Conservation (phyloP, 345 rosid genomes). For the Salix suchowensis region DNA sequence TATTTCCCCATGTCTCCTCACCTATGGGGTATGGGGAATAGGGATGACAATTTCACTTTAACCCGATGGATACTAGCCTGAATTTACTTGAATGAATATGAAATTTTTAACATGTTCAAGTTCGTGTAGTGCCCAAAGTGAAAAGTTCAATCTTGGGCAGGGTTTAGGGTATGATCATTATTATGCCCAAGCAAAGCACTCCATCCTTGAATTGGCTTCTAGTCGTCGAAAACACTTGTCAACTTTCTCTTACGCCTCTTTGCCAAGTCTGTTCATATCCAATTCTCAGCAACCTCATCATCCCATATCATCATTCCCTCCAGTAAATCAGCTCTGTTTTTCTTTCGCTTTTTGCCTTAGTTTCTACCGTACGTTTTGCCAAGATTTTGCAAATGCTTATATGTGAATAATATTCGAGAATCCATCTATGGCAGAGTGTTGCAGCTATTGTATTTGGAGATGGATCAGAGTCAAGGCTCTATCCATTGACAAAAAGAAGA, state of each 20-base stretch:
- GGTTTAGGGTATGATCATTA: too few species aligned
- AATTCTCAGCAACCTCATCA: constrained; percentile 27
- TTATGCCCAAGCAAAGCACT: too few species aligned
- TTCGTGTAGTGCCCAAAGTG: too few species aligned
- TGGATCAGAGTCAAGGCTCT: constrained; percentile 56
- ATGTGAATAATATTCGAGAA: not conserved
- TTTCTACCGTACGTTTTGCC: not conserved
- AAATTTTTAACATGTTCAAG: too few species aligned
- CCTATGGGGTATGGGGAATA: not conserved
- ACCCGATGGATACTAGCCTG: too few species aligned
- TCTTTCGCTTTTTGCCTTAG: not conserved
- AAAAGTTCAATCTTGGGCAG: too few species aligned
- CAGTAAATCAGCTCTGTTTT: constrained; percentile 44
- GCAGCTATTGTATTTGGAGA: constrained; percentile 81
- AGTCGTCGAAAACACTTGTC: not conserved
- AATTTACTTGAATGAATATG: too few species aligned
- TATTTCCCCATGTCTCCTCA: not conserved
- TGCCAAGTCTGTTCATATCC: constrained; percentile 10
- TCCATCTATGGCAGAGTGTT: constrained; percentile 43
- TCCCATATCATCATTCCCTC: constrained; percentile 28
- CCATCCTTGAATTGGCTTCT: too few species aligned
- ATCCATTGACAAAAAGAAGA: constrained; percentile 73
- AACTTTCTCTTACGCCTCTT: constrained; percentile 1
- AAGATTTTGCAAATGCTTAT: not conserved
- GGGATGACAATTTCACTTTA: too few species aligned